Evolutionary conservation across 352 stramenopile species (phyloP).

Genomic region (Pythium utonaiense): DNA sequence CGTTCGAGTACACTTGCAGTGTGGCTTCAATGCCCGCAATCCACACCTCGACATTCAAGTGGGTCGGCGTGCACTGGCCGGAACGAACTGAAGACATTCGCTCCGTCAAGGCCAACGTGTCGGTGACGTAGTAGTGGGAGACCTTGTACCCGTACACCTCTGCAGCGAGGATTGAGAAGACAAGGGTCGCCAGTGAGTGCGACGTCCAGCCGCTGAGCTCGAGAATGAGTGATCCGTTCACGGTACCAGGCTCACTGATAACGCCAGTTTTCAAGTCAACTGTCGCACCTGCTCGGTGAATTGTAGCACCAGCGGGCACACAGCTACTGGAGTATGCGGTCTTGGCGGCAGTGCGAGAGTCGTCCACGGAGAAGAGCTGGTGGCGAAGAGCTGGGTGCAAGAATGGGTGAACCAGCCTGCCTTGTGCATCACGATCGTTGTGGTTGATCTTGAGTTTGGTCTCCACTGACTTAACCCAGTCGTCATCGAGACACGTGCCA

Average conservation of each 20-base stretch:
- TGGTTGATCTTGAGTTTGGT: neutral
- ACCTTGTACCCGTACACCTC: conserved; percentile 38
- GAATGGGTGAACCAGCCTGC: neutral
- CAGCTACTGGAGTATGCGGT: neutral
- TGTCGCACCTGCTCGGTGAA: neutral
- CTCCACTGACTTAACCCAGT: neutral
- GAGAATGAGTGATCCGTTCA: conserved; percentile 18
- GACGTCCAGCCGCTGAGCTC: conserved; percentile 40
- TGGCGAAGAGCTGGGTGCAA: neutral
- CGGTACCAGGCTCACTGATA: neutral
- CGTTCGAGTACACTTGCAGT: conserved; percentile 45
- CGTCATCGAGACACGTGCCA: neutral
- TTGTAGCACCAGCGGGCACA: neutral
- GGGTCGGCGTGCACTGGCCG: conserved; percentile 44
- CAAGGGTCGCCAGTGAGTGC: conserved; percentile 32
- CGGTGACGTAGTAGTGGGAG: conserved; percentile 17
- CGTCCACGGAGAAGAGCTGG: neutral
- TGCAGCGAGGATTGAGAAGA: conserved; percentile 42
- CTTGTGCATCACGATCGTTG: neutral
- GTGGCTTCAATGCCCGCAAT: conserved; percentile 26
- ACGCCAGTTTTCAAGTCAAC: neutral
- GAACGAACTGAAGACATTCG: conserved; percentile 31
- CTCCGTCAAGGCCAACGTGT: conserved; percentile 19
- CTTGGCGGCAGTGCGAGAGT: neutral
- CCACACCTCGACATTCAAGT: conserved; percentile 63